phyloP scores from a whole-genome alignment of 805 yeast species.

The Saccharomycopsis amapae region DNA sequence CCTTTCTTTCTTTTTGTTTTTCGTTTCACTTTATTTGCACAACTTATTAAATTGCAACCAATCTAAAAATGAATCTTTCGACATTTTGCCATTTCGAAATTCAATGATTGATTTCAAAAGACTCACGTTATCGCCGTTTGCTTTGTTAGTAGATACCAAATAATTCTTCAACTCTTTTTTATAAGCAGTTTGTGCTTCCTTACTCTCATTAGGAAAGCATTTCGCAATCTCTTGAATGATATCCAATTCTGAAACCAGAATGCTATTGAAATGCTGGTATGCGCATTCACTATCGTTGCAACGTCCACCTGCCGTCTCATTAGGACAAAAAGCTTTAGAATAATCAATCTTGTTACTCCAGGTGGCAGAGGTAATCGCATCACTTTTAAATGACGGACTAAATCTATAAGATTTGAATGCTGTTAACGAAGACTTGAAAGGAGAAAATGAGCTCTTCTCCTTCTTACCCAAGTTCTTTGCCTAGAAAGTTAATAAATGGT shows the following conservation, averaged over 20 bases:
- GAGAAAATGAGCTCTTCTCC: constrained; percentile 10
- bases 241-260: constrained; percentile 8
- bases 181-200: constrained; percentile 1
- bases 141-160: not conserved
- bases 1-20: too few relatives aligned
- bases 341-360: constrained; percentile 20
- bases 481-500: constrained; percentile 3
- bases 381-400: constrained; percentile 22
- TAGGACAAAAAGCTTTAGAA: constrained; percentile 14
- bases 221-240: constrained; percentile 9
- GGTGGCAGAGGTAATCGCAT: constrained; percentile 22
- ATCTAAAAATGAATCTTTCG: constrained; percentile 3
- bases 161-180: constrained; percentile 7
- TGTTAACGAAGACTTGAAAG: constrained; percentile 24
- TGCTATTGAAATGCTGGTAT: constrained; percentile 21
- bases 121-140: not conserved
- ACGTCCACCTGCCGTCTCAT: constrained; percentile 12
- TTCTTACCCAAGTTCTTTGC: constrained; percentile 10
- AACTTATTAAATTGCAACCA: constrained; percentile 2
- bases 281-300: constrained; percentile 21
- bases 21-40: too few relatives aligned
- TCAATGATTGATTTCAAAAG: constrained; percentile 2
- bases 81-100: constrained; percentile 9
- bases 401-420: constrained; percentile 24
- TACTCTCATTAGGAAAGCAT: not conserved